Percentiles rank a stretch among this genome's conserved stretches.
These are phyloP conservation scores for Rhizopus arrhizus DNA, from an alignment of 371 early-diverging fungal genomes.

Conservation along the genomic window DNA sequence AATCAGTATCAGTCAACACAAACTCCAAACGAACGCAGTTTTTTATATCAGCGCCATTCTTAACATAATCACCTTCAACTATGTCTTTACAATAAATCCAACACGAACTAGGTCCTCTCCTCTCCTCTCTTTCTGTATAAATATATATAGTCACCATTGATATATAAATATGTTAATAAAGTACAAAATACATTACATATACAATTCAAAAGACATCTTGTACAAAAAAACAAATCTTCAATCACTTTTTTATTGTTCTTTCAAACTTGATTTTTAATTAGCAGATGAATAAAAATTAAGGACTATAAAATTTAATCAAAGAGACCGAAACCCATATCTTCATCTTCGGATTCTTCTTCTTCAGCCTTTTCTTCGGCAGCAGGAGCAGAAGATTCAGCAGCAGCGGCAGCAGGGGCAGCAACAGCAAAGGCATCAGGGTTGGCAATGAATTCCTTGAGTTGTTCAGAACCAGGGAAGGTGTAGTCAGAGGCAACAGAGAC, in stretches of 20 bases:
- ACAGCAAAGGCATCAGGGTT: conserved; percentile 87
- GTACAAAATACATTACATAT: no score
- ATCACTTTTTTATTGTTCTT: no score
- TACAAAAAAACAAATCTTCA: no score
- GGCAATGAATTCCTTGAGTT: conserved; percentile 89
- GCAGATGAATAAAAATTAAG: no score
- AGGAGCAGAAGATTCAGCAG: conserved; percentile 50
- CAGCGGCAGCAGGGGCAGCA: conserved; percentile 64
- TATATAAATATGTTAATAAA: no score
- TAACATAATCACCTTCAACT: no score
- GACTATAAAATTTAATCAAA: conserved; percentile 25
- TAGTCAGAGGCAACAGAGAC: conserved; percentile 92
- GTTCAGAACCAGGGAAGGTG: conserved; percentile 90
- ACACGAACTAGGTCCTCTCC: no score
- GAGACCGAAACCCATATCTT: conserved; percentile 53
- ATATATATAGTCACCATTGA: no score
- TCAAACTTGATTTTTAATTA: no score
- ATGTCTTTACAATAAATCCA: no score
- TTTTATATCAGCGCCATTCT: neutral
- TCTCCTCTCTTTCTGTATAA: no score
- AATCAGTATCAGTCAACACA: neutral
- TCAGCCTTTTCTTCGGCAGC: conserved; percentile 52
- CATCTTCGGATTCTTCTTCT: conserved; percentile 58
- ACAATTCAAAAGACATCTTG: no score
- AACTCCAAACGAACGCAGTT: conserved; percentile 8